Base-by-base conservation (phyloP, 805 yeast species). In the Yarrowia divulgata region DNA sequence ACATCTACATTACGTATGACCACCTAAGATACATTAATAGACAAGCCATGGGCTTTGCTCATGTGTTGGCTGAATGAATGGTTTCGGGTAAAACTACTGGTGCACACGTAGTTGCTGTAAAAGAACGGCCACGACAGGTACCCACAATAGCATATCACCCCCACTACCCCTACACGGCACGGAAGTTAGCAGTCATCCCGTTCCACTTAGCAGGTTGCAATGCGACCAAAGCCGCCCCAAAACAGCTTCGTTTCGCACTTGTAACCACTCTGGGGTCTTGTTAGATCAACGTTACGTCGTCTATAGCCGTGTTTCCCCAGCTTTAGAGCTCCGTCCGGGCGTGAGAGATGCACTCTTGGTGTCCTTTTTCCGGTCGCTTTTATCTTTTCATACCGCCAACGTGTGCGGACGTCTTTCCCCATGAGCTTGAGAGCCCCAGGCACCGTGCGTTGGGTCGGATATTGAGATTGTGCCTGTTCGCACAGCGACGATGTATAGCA, bases 271-370 rank as follows among this genome's bases (percentile, higher is more conserved):
- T 46, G 50, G 52, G 50, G 52, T 18, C 52, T 35, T 12, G 43
- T 43, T 52, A 37, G 43, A 37, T n/a, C 58, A 18, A 52, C 58
- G 60, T 39, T 39, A 54, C 60, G 45, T 54, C 60, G 60, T 37
- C 60, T 13, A 54, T 54, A 54, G 60, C 60, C 60, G 60, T 54
- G 23, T 54, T 54, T 54, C 58, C 58, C 58, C 58, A 54, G 58
- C 58, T 54, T 54, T 54, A 54, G 58, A 54, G 58, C 58, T 54
- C 45, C 45, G 60, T 8, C 1, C 60, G 34, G 19, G 34, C 45
- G 7, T 54, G 8, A 8, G 18, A 37, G 35, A 19, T 23, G 60
- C 60, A 54, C 19, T 10, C 7, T 9, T 5, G 8, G 39, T 19
- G 29, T 14, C 8, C 34, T 37, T 19, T 23, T 54, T 19, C 32